A percentile compares a stretch with the other conserved stretches of the same genome.
phyloP scores from a whole-genome alignment of 106 monocot species.

The Agapanthus africanus region DNA sequence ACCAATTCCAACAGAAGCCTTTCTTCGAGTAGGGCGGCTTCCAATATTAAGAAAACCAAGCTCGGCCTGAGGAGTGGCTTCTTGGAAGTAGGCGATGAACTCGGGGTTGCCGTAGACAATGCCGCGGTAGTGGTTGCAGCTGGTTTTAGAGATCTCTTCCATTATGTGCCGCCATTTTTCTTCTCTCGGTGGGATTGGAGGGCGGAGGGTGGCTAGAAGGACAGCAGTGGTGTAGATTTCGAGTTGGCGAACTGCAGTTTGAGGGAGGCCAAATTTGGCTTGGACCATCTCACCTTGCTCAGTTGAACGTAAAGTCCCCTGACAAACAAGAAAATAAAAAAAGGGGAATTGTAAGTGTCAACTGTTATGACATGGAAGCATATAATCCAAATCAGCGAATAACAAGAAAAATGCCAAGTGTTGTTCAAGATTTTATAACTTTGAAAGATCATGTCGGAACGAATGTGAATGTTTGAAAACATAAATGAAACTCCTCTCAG shows the following conservation, averaged over 20 bases:
- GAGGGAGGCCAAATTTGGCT: conserved; percentile 75
- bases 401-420: too few relatives aligned
- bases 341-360: neutral
- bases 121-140: conserved; percentile 61
- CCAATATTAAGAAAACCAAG: conserved; percentile 87
- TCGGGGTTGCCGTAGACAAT: conserved; percentile 72
- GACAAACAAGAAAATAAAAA: neutral
- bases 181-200: conserved; percentile 68
- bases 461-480: neutral
- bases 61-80: conserved; percentile 89
- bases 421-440: too few relatives aligned
- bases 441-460: neutral
- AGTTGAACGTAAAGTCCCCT: conserved; percentile 88
- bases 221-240: conserved; percentile 95
- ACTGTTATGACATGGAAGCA: neutral
- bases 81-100: conserved; percentile 78
- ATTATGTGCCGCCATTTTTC: conserved; percentile 72
- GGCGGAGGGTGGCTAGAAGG: conserved; percentile 63
- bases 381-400: neutral
- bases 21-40: conserved; percentile 63
- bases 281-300: conserved; percentile 99
- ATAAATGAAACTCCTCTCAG: too few relatives aligned
- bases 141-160: conserved; percentile 76
- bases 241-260: conserved; percentile 71
- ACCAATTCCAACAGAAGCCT: conserved; percentile 51